Percentiles rank a stretch among this genome's conserved stretches.
Conservation (phyloP, 306 rosid genomes). For the Pterocarpus macrocarpus region DNA sequence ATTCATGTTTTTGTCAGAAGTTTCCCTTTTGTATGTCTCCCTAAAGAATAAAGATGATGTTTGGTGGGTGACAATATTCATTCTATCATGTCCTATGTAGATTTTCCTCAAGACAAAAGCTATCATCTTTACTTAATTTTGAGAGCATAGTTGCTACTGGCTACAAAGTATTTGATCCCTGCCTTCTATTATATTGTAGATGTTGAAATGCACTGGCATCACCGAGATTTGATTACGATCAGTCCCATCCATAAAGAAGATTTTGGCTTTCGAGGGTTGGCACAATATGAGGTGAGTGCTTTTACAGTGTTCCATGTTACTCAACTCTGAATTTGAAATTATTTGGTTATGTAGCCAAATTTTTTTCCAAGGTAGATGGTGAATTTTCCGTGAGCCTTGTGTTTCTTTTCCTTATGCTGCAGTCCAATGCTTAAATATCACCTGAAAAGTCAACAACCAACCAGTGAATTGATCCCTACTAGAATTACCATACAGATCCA, state of each 20-base stretch:
- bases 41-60: not conserved
- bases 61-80: conserved; percentile 18
- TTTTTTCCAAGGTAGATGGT: not conserved
- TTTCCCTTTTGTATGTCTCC: not conserved
- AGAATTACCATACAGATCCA: not conserved
- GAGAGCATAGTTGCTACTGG: conserved; percentile 10
- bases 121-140: conserved; percentile 20
- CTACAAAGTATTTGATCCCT: conserved; percentile 26
- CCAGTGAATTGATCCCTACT: not conserved
- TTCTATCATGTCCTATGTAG: not conserved
- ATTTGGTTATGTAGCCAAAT: not conserved
- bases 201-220: conserved; percentile 73
- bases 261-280: conserved; percentile 70
- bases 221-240: conserved; percentile 58
- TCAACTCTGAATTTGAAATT: conserved; percentile 29
- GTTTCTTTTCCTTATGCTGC: conserved; percentile 18
- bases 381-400: conserved; percentile 6
- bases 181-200: conserved; percentile 48
- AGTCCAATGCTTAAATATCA: conserved; percentile 27
- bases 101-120: not conserved
- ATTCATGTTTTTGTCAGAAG: conserved; percentile 9
- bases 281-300: conserved; percentile 76
- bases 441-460: conserved; percentile 22
- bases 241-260: conserved; percentile 66
- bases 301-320: not conserved